These are phyloP conservation scores for Papilionanthe hybrid DNA, from an alignment of 116 monocot genomes.

Conservation along the genomic window DNA sequence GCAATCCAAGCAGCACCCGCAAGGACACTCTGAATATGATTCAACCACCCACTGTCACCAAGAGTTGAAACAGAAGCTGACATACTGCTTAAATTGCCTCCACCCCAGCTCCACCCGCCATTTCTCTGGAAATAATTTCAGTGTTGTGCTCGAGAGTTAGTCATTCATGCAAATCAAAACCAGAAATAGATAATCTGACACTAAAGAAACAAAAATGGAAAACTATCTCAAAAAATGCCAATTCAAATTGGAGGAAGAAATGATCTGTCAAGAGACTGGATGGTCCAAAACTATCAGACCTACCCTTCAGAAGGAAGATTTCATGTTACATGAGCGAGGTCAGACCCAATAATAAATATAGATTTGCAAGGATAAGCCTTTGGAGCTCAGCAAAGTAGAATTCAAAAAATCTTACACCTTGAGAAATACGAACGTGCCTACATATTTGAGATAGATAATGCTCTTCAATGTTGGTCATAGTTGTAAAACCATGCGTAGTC, in stretches of 20 bases:
- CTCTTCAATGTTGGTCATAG: neutral
- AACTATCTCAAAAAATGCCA: neutral
- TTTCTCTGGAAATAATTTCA: slow-evolving; percentile 50
- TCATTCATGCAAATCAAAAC: neutral
- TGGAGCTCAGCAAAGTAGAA: neutral
- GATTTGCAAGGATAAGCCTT: no score
- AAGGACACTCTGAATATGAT: slow-evolving; percentile 88
- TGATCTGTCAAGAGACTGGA: neutral
- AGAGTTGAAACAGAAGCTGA: slow-evolving; percentile 90
- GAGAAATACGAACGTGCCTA: neutral
- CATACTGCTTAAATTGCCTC: slow-evolving; percentile 92
- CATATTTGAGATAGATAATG: neutral
- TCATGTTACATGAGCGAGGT: no score
- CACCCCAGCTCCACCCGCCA: slow-evolving; percentile 93
- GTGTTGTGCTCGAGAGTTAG: neutral
- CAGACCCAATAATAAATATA: no score
- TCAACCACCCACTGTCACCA: slow-evolving; percentile 89
- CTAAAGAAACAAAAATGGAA: neutral
- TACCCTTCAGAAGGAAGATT: neutral
- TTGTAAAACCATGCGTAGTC: neutral
- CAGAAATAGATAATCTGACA: neutral
- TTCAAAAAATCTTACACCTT: neutral
- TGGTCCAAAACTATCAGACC: neutral
- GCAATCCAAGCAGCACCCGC: slow-evolving; percentile 99
- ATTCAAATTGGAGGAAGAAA: neutral